phyloP scores from a whole-genome alignment of 2,329 filamentous ascomycete genomes.

The Aspergillus sojae region DNA sequence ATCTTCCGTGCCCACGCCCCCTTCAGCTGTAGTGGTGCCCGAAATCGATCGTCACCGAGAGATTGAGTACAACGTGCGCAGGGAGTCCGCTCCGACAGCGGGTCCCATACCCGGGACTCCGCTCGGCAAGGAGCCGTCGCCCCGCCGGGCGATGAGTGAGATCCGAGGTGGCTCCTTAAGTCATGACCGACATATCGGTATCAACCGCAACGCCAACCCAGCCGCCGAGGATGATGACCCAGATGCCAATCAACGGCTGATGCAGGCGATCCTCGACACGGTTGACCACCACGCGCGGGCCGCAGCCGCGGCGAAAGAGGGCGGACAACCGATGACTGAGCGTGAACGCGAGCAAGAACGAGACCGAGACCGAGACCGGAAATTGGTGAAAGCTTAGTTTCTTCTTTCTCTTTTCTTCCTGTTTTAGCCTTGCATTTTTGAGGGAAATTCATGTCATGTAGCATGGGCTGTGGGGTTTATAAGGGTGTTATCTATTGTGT shows the following conservation, averaged over 20 bases:
- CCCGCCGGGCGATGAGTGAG: slow-evolving; percentile 43
- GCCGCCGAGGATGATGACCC: slow-evolving; percentile 38
- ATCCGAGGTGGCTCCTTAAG: slow-evolving; percentile 30
- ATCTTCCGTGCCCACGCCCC: neutral
- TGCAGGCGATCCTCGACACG: slow-evolving; percentile 47
- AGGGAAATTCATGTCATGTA: neutral
- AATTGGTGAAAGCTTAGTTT: slow-evolving; percentile 27
- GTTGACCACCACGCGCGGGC: slow-evolving; percentile 42
- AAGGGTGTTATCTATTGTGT: slow-evolving; percentile 10
- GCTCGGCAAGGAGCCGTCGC: slow-evolving; percentile 29
- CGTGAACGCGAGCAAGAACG: slow-evolving; percentile 24
- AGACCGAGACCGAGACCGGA: slow-evolving; percentile 33
- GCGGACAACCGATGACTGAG: slow-evolving; percentile 12
- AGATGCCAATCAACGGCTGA: slow-evolving; percentile 43
- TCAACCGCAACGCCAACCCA: slow-evolving; percentile 19
- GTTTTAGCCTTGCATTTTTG: slow-evolving; percentile 7
- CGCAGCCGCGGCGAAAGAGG: slow-evolving; percentile 36
- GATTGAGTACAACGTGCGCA: slow-evolving; percentile 16
- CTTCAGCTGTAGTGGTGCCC: neutral
- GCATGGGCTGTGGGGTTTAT: slow-evolving; percentile 9
- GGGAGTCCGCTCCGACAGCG: slow-evolving; percentile 27
- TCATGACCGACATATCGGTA: slow-evolving; percentile 24
- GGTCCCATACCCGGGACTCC: slow-evolving; percentile 27
- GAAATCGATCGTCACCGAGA: slow-evolving; percentile 1
- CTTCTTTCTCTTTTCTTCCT: slow-evolving; percentile 7